Base-by-base conservation (phyloP, 129 eudicot species). In the Glebionis coronaria region DNA sequence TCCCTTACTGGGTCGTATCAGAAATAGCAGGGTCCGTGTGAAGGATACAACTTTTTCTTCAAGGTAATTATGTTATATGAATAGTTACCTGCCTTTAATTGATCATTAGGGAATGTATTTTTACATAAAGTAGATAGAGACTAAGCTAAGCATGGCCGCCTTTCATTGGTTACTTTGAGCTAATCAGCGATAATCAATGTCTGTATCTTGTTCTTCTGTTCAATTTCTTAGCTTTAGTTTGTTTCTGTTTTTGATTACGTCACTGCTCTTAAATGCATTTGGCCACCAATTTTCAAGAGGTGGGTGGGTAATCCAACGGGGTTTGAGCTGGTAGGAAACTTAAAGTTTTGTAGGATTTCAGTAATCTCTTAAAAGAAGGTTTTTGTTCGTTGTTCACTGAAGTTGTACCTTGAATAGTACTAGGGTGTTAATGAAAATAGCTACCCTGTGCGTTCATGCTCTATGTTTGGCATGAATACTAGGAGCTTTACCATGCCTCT, bases 1-100 rank as follows among this genome's bases (percentile, higher is more conserved):
- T 74, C 99, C 99, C 14, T 46, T 94, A 64, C 83, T 94, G 72
- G 99, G 99, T 10, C 97, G 99, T 63, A 83, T 94, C 46, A 82
- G 95, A 76, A 84, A 80, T 80, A 94, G 88, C 82, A 90, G 95
- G 76, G 90, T 78, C 23, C 97, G 95, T 68, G 85, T 94, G 73
- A 90, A 78, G 76, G 99, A 89, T 72, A 72, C 95, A 18, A 87
- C 85, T 40, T 94, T 94, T 77, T 87, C 95, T 28, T 94, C 99
- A 57, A 94, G 97, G 99, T 94, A 60, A 28, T 62, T 53, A 73
- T 52, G 3, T 12, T 47, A 47, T 49, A 4, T 49, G 3, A 35
- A 5, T 49, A 49, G 14, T 23, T 49, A 4, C 18, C 54, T 49
- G 54, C 18, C 18, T 14, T 49, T 49, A 7, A 12, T 49, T 6